Base-by-base conservation (phyloP, 257 asterid genomes). In the Nemophila menziesii region DNA sequence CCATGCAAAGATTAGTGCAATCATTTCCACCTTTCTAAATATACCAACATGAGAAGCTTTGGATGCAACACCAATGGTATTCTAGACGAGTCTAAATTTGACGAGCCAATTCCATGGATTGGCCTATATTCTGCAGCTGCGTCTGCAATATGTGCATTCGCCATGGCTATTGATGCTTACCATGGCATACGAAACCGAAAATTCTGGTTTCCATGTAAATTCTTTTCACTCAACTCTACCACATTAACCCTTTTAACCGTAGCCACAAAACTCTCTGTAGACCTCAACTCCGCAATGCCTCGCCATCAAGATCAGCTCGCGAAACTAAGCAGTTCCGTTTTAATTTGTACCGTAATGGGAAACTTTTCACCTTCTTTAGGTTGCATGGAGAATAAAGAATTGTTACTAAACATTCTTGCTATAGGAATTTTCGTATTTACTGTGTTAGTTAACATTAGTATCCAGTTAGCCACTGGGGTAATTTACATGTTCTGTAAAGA, bases 261-360 rank as follows among this genome's bases (percentile, higher is more conserved):
- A n/a, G 80, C 92, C 0, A 71, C 79, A 42, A 85, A 75, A 33
- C 79, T 85, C 36, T 72, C 93, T 0, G 85, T 80, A 12, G 95
- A 84, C 43, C 70, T 77, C 39, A 77, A 80, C 21, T 70, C 90
- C 8, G 57, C 86, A 58, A 80, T 85, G 95, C 93, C 95, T 9
- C 70, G 68, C 16, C 59, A 27, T n/a, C 69, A 67, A n/a, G 89
- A 83, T 43, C 94, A 83, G 67, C 60, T 83, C 0, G 69, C 82
- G 0, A 83, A 83, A 33, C 85, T 83, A 46, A 79, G 83, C 67
- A 77, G 90, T 54, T 56, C 86, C 4, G 58, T 70, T 19, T 61
- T 83, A 43, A 39, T 74, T 46, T 79, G 86, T 50, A 63, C 78
- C 0, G 67, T 65, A 8, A 79, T 83, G 42, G 85, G 68, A 15